These are phyloP conservation scores for Candida incommunis DNA, from an alignment of 805 yeast genomes.

Conservation along the genomic window DNA sequence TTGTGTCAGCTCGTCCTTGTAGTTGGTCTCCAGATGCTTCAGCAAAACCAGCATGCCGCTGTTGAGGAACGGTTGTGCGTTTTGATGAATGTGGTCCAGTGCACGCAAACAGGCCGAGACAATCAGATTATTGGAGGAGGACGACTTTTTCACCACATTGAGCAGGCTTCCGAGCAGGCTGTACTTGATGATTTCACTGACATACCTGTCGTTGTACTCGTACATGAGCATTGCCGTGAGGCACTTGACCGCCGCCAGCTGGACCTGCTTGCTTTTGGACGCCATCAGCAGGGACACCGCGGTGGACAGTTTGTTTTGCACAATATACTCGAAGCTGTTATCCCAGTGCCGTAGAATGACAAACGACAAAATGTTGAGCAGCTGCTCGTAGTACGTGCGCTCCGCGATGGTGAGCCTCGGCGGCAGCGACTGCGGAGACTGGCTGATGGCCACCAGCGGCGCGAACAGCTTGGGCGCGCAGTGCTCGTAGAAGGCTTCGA, in stretches of 20 bases:
- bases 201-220: neutral
- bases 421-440: conserved; percentile 3
- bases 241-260: conserved; percentile 57
- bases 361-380: conserved; percentile 60
- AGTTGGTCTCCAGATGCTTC: conserved; percentile 1
- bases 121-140: neutral
- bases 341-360: conserved; percentile 54
- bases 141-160: neutral
- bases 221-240: conserved; percentile 36
- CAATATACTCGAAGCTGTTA: conserved; percentile 45
- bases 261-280: conserved; percentile 34
- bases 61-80: neutral
- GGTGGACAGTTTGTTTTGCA: conserved; percentile 41
- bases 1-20: neutral
- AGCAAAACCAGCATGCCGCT: neutral
- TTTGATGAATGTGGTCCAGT: neutral
- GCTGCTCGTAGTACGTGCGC: conserved; percentile 31
- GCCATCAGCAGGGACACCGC: conserved; percentile 40
- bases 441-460: conserved; percentile 27
- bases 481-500: conserved; percentile 44
- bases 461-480: conserved; percentile 46
- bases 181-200: neutral
- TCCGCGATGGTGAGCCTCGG: conserved; percentile 4
- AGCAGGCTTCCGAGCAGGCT: neutral
- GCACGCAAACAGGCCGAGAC: neutral